These are phyloP conservation scores for Verticillium nonalfalfae DNA, from an alignment of 2,329 filamentous ascomycete species.

Conservation along the genomic window DNA sequence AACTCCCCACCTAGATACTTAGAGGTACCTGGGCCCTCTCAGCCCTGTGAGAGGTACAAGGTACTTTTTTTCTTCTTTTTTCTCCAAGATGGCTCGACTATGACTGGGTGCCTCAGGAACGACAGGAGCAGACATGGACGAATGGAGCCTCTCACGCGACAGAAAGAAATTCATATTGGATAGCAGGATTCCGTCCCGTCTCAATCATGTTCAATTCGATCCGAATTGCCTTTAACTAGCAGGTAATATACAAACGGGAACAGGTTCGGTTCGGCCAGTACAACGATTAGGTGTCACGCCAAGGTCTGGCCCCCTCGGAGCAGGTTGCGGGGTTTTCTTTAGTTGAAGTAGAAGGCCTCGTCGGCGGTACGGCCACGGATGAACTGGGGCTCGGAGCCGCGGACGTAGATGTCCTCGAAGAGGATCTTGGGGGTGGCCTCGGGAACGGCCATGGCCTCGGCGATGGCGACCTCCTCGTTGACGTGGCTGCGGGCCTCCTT, in stretches of 20 bases:
- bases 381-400: constrained; percentile 79
- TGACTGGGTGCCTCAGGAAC: background rate
- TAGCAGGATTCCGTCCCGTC: background rate
- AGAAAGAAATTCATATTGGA: background rate
- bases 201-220: background rate
- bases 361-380: constrained; percentile 82
- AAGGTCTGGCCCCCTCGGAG: constrained; percentile 3
- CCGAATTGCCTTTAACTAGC: constrained; percentile 11
- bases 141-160: background rate
- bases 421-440: constrained; percentile 76
- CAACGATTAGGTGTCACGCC: constrained; percentile 2
- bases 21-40: background rate
- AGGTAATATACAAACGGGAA: constrained; percentile 14
- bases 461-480: constrained; percentile 82
- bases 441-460: constrained; percentile 80
- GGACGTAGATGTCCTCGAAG: constrained; percentile 94
- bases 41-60: background rate
- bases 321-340: constrained; percentile 21
- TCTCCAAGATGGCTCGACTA: background rate
- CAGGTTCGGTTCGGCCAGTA: background rate
- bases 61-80: background rate
- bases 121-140: too few relatives aligned
- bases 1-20: too few relatives aligned
- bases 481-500: constrained; percentile 84
- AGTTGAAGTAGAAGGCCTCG: constrained; percentile 88